Conservation (phyloP, 1,284 basidiomycete genomes). For the Amylostereum chailletii region DNA sequence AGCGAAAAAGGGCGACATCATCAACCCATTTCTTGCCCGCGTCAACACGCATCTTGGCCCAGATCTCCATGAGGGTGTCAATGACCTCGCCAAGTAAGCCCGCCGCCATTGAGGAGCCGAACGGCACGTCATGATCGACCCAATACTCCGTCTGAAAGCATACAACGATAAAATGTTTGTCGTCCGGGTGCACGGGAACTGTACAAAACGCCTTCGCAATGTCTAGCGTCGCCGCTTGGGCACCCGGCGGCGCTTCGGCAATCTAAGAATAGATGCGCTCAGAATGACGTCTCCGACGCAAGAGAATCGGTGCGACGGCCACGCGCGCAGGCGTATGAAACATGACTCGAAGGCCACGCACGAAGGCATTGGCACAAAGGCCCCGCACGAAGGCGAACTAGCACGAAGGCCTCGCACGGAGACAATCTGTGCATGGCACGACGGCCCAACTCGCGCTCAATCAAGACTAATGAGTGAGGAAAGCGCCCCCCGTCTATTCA, state of each 20-base stretch:
- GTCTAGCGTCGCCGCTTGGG: constrained; percentile 24
- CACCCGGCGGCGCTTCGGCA: constrained; percentile 20
- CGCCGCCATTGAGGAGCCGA: constrained; percentile 20
- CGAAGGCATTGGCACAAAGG: neutral
- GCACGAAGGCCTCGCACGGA: neutral
- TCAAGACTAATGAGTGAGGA: constrained; percentile 1
- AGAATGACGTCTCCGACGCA: neutral
- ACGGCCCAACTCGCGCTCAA: neutral
- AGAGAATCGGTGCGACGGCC: neutral
- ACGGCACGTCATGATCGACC: constrained; percentile 19
- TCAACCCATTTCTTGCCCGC: constrained; percentile 27
- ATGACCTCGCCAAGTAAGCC: constrained; percentile 23
- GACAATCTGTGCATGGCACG: neutral
- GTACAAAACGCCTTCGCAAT: constrained; percentile 24
- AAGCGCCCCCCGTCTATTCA: constrained; percentile 7
- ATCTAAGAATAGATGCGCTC: constrained; percentile 15
- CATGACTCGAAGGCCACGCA: neutral
- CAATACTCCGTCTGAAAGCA: constrained; percentile 21
- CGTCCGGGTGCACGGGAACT: constrained; percentile 18
- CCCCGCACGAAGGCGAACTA: neutral
- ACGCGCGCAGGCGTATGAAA: neutral
- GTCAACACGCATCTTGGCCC: constrained; percentile 10
- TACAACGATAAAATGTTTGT: constrained; percentile 18
- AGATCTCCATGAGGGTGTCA: constrained; percentile 22
- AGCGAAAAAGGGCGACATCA: constrained; percentile 18